phyloP scores from a whole-genome alignment of 805 yeast species.

The Ogataea populi-albae region DNA sequence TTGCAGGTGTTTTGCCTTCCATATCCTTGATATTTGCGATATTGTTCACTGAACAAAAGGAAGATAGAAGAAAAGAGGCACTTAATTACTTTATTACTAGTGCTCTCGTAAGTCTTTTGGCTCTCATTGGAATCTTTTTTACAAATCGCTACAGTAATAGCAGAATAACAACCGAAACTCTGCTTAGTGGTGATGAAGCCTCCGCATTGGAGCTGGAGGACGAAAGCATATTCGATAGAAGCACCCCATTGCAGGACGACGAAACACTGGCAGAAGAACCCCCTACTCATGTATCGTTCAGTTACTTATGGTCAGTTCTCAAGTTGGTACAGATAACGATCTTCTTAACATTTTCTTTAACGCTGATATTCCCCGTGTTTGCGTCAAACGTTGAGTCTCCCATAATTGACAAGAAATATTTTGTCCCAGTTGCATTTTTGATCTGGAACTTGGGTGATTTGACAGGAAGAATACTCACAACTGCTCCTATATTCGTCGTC shows the following conservation, averaged over 20 bases:
- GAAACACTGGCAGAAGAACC: background rate
- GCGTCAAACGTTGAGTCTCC: slow-evolving; percentile 64
- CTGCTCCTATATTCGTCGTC: slow-evolving; percentile 42
- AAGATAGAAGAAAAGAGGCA: slow-evolving; percentile 28
- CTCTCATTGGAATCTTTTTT: slow-evolving; percentile 19
- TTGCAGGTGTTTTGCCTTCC: slow-evolving; percentile 91
- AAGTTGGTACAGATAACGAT: slow-evolving; percentile 65
- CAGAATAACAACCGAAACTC: background rate
- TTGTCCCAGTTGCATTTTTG: slow-evolving; percentile 73
- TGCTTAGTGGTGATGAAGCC: background rate
- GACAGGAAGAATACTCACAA: slow-evolving; percentile 69
- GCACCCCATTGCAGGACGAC: background rate
- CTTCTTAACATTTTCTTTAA: slow-evolving; percentile 66
- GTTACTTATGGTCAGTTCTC: slow-evolving; percentile 58
- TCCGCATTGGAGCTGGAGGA: slow-evolving; percentile 10
- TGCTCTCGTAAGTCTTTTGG: slow-evolving; percentile 18
- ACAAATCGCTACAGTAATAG: slow-evolving; percentile 21
- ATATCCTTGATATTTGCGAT: slow-evolving; percentile 59
- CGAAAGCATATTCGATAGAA: slow-evolving; percentile 1
- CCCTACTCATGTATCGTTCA: slow-evolving; percentile 54
- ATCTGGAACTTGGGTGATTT: slow-evolving; percentile 92
- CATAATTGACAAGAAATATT: slow-evolving; percentile 38
- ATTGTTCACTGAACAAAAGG: slow-evolving; percentile 18
- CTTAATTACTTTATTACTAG: slow-evolving; percentile 38
- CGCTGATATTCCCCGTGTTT: slow-evolving; percentile 85